Evolutionary conservation across 2,329 filamentous ascomycete species (phyloP).

Genomic region (Ophiosphaerella korrae): DNA sequence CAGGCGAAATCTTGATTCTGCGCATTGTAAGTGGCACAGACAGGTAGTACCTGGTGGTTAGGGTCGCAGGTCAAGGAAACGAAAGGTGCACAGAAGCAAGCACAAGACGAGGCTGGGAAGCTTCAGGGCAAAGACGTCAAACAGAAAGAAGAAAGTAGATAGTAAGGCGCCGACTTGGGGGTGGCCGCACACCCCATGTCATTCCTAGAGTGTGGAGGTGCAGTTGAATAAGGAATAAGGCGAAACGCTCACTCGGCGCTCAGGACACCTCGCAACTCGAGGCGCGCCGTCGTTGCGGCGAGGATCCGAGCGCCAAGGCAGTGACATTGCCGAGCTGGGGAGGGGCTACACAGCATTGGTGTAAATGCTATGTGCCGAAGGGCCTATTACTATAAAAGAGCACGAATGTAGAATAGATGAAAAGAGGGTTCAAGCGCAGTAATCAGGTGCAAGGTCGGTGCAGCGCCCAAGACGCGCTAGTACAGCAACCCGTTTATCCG

Average conservation of each 20-base stretch:
- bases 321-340: slow-evolving; percentile 11
- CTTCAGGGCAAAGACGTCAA: slow-evolving; percentile 1
- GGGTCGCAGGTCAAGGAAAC: background rate
- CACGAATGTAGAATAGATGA: slow-evolving; percentile 3
- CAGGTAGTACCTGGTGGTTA: background rate
- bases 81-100: background rate
- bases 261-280: slow-evolving; percentile 20
- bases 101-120: background rate
- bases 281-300: background rate
- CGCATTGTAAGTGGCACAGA: slow-evolving; percentile 25
- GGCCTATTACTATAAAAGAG: background rate
- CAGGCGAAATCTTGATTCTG: slow-evolving; percentile 35
- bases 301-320: slow-evolving; percentile 17
- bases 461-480: background rate
- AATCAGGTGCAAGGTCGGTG: background rate
- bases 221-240: slow-evolving; percentile 1
- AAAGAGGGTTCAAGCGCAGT: background rate
- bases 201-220: background rate
- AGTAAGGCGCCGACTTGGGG: too few species aligned
- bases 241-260: slow-evolving; percentile 1
- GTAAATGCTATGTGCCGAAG: background rate
- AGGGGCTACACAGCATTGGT: slow-evolving; percentile 4
- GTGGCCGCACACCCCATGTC: too few species aligned
- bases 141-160: background rate
- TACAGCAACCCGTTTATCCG: background rate